Conservation (phyloP, 176 grass and related monocot genomes). For the Secale cereale region DNA sequence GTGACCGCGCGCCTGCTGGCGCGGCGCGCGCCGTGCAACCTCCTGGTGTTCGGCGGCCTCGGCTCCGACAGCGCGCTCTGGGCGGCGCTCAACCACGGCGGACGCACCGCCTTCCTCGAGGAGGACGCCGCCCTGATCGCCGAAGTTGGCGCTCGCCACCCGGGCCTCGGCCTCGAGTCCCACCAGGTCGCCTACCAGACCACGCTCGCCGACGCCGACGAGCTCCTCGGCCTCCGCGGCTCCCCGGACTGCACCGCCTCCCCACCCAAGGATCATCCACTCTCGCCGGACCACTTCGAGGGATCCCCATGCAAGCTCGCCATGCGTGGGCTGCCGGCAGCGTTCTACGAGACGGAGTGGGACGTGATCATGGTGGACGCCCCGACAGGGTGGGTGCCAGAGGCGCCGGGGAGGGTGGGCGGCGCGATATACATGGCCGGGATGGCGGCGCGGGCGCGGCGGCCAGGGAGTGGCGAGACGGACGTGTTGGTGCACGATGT, state of each 20-base stretch:
- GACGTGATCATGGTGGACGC: slow-evolving; percentile 64
- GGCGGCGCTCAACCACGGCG: slow-evolving; percentile 73
- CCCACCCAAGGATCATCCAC: background rate
- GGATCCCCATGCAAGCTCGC: slow-evolving; percentile 42
- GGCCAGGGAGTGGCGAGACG: slow-evolving; percentile 31
- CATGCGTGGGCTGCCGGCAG: slow-evolving; percentile 46
- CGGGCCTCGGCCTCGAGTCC: background rate
- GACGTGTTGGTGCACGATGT: slow-evolving; percentile 70
- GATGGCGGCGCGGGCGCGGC: slow-evolving; percentile 42
- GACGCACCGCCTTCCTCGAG: slow-evolving; percentile 72
- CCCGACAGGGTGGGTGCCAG: slow-evolving; percentile 38
- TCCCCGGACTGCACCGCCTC: background rate
- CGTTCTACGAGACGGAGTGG: slow-evolving; percentile 67
- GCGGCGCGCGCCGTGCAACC: slow-evolving; percentile 55
- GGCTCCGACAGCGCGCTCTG: slow-evolving; percentile 47
- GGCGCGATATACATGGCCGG: slow-evolving; percentile 60
- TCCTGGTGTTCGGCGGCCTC: slow-evolving; percentile 65
- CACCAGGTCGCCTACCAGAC: slow-evolving; percentile 11
- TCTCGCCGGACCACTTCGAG: slow-evolving; percentile 27
- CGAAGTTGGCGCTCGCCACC: background rate
- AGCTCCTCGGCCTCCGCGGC: background rate
- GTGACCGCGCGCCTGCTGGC: slow-evolving; percentile 39
- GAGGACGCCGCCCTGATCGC: slow-evolving; percentile 33
- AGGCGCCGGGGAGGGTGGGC: slow-evolving; percentile 45
- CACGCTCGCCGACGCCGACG: slow-evolving; percentile 4